Evolutionary conservation across 352 stramenopile species (phyloP).

Genomic region (Globisporangium orthogonon): DNA sequence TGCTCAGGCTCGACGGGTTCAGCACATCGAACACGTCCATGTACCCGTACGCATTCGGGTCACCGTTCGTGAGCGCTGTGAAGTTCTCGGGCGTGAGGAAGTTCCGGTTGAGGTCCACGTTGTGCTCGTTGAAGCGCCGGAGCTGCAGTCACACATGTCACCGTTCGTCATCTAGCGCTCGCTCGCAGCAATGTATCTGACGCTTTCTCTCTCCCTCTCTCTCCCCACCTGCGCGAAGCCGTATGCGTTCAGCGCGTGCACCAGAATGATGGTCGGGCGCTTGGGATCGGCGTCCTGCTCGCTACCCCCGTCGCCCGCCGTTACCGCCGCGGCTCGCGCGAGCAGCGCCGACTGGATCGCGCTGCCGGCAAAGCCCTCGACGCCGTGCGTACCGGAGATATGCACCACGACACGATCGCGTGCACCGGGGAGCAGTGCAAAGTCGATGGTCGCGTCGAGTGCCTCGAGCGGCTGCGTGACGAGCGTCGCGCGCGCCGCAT

Average conservation of each 20-base stretch:
- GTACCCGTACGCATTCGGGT: conserved; percentile 81
- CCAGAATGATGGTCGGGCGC: conserved; percentile 79
- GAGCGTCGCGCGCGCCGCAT: conserved; percentile 28
- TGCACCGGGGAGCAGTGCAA: conserved; percentile 45
- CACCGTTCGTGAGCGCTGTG: conserved; percentile 24
- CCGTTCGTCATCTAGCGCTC: neutral
- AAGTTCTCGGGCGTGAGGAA: conserved; percentile 58
- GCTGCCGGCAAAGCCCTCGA: conserved; percentile 81
- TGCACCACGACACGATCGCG: conserved; percentile 58
- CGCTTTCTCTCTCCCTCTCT: too few relatives aligned
- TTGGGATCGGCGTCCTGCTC: conserved; percentile 4
- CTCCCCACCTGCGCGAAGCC: conserved; percentile 67
- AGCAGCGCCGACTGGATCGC: conserved; percentile 66
- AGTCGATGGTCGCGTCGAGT: conserved; percentile 60
- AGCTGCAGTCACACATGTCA: conserved; percentile 15
- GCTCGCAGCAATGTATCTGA: too few relatives aligned
- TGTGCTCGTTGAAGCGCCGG: conserved; percentile 90
- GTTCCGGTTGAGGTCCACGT: conserved; percentile 94
- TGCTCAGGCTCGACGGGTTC: conserved; percentile 37
- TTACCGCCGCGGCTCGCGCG: conserved; percentile 12
- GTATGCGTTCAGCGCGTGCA: conserved; percentile 92
- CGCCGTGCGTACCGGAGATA: conserved; percentile 76
- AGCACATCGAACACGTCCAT: conserved; percentile 62
- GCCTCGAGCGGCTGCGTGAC: conserved; percentile 33
- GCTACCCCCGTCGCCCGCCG: neutral